Evolutionary conservation across 2,329 filamentous ascomycete genomes (phyloP), one percentile per base, ranked within the genome.

Genomic region (Colletotrichum liaoningense): DNA sequence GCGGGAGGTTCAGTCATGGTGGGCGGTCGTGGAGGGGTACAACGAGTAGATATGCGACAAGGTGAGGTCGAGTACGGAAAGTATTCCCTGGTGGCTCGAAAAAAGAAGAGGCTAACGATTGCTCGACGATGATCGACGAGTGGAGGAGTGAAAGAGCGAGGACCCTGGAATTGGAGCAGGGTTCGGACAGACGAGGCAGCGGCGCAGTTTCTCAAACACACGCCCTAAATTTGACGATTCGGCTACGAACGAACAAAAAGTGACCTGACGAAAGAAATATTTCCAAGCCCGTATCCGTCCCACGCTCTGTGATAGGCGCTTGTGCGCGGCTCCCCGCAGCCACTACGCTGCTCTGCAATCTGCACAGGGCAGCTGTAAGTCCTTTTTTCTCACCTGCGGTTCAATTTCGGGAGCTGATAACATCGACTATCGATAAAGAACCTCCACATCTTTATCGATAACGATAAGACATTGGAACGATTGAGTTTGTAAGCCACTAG

Each of bases 1-100:
- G 85, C 79, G 26, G 86, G 83, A 14, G 87, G 82, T 82, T 89
- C 88, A 59, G 86, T 79, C 84, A 89, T 88, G 80, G 79, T 83
- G 78, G 73, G 57, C 64, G 16, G 46, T 22, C 12, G 52, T 49
- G 63, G 59, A 33, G 60, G 46, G 57, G 66, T 63, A 42, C 38
- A 49, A 42, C 38, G 19, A 22, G 42, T 22, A 33, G 30, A 4
- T 33, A 49, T 49, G 42, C 42, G 42, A 49, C 19, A 1, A 35
- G 22, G 19, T 35, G 8, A 12, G 42, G 16, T 14, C 28, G 33
- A 62, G 33, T n/a, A 57, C 6, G n/a, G 59, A 54, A 55, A 2
- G 35, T n/a, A 42, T 35, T 63, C 28, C 5, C 14, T 49, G 6
- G 46, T 4, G 35, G 22, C 5, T 28, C 9, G 9, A 28, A 24